A percentile compares a stretch with the other conserved stretches of the same genome.
phyloP scores from a whole-genome alignment of 2,329 filamentous ascomycete species.

The Pseudogymnoascus sp. region DNA sequence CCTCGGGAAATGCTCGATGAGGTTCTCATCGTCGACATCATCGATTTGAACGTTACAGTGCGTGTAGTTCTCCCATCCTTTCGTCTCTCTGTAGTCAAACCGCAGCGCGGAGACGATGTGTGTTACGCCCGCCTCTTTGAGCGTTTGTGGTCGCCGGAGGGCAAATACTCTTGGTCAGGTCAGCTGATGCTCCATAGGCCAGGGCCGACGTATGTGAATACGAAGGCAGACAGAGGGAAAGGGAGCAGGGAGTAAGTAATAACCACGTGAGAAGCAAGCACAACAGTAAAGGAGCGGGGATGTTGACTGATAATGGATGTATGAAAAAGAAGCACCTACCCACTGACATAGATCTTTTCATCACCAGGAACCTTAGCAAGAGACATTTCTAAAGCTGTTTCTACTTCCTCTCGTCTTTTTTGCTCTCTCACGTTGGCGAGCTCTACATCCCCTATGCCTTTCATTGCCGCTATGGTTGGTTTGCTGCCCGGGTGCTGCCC shows the following conservation, averaged over 20 bases:
- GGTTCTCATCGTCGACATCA: constrained; percentile 81
- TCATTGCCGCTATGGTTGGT: not conserved
- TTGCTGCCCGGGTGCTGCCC: not conserved
- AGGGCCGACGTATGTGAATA: not conserved
- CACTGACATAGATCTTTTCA: constrained; percentile 68
- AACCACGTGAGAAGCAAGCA: not conserved
- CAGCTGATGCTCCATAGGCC: not conserved
- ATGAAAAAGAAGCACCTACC: constrained; percentile 42
- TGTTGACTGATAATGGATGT: constrained; percentile 8
- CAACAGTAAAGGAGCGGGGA: not conserved
- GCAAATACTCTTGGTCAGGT: constrained; percentile 59
- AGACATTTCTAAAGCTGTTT: constrained; percentile 37
- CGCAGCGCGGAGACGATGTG: constrained; percentile 81
- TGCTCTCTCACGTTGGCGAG: not conserved
- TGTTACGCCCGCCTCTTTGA: constrained; percentile 69
- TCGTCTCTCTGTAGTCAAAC: constrained; percentile 46
- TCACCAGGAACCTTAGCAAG: constrained; percentile 61
- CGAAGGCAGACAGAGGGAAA: not conserved
- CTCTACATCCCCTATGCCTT: not conserved
- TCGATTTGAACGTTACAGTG: constrained; percentile 79
- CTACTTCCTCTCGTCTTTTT: not conserved
- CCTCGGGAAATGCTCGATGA: constrained; percentile 69
- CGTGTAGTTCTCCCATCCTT: constrained; percentile 50
- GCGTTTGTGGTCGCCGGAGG: constrained; percentile 59
- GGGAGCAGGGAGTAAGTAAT: too few relatives aligned